phyloP scores from a whole-genome alignment of 257 asterid genomes.

The Capsicum pubescens region DNA sequence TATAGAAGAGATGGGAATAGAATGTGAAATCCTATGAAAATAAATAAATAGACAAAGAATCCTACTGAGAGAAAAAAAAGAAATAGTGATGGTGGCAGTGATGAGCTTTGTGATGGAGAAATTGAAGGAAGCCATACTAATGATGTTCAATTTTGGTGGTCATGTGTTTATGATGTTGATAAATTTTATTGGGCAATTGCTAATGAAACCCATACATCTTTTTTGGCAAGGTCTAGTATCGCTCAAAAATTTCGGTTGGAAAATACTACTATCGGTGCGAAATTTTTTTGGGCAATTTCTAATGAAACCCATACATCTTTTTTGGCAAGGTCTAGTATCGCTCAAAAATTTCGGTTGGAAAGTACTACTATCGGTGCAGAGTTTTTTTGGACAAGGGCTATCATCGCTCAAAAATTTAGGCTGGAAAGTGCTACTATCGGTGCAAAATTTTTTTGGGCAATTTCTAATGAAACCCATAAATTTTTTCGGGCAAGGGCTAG shows the following conservation, averaged over 20 bases:
- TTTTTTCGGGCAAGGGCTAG: background rate
- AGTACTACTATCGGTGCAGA: background rate
- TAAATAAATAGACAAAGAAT: background rate
- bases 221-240: background rate
- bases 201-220: background rate
- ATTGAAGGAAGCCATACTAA: slow-evolving; percentile 29
- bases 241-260: background rate
- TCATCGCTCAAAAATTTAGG: background rate
- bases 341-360: background rate
- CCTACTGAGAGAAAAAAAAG: background rate
- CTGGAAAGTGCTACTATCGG: background rate
- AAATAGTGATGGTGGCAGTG: background rate
- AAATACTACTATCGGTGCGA: background rate
- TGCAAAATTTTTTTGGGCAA: background rate
- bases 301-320: background rate
- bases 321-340: background rate
- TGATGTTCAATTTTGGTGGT: slow-evolving; percentile 28
- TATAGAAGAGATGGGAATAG: too few relatives aligned
- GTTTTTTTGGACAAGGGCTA: too few relatives aligned
- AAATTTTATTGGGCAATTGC: background rate
- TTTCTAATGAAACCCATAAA: fast-evolving
- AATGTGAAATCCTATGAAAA: too few relatives aligned
- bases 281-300: background rate
- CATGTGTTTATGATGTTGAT: background rate
- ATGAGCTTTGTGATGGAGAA: slow-evolving; percentile 38